A percentile compares a stretch with the other conserved stretches of the same genome.
Evolutionary conservation across 2,329 filamentous ascomycete genomes (phyloP).

Genomic region (Cordyceps militaris): DNA sequence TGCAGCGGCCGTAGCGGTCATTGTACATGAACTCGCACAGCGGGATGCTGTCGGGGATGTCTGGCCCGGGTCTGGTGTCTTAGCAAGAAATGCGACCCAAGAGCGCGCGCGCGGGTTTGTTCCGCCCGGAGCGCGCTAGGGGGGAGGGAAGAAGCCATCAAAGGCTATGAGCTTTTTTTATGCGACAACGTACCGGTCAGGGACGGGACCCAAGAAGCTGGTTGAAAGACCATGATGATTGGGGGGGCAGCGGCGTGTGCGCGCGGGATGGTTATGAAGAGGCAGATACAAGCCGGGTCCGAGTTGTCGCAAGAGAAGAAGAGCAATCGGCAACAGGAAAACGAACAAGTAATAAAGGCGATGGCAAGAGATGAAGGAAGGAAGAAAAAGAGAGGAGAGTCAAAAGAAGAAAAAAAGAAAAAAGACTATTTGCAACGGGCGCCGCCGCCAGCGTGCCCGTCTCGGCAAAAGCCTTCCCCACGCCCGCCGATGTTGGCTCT

Average conservation of each 20-base stretch:
- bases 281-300: neutral
- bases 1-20: conserved; percentile 60
- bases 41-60: conserved; percentile 66
- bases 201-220: conserved; percentile 54
- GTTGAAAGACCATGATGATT: conserved; percentile 45
- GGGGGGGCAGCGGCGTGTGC: neutral
- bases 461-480: neutral
- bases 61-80: conserved; percentile 20
- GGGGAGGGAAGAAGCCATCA: neutral
- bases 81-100: too few relatives aligned
- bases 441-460: neutral
- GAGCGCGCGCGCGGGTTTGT: too few relatives aligned
- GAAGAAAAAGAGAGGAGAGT: neutral
- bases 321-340: neutral
- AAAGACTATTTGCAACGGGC: neutral
- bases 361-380: neutral
- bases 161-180: neutral
- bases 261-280: neutral
- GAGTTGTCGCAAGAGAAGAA: neutral
- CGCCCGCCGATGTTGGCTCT: too few relatives aligned
- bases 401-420: neutral
- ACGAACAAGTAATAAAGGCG: neutral
- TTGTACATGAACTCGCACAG: conserved; percentile 71
- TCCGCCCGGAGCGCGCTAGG: neutral
- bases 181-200: conserved; percentile 42